Percentiles rank a stretch among this genome's conserved stretches.
Evolutionary conservation across 345 rosid species (phyloP).

Genomic region (Psidium friedrichsthalianum): DNA sequence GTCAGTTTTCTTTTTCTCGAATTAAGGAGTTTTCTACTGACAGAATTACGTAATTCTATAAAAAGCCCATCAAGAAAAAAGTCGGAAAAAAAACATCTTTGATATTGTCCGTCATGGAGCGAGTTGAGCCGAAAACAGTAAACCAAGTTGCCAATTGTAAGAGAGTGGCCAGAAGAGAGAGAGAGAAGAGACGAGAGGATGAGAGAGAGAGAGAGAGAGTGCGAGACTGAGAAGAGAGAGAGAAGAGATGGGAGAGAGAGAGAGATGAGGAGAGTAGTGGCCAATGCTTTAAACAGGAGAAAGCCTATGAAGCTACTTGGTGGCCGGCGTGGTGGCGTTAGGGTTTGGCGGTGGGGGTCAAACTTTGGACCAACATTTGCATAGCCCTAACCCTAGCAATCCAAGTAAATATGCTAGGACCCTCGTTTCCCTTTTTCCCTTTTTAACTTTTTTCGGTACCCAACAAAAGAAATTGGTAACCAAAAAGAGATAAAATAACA

Average conservation of each 20-base stretch:
- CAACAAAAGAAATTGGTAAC: not conserved
- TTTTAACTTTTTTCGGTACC: not conserved
- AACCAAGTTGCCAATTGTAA: not conserved
- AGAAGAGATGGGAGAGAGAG: too few species aligned
- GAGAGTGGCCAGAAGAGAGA: too few species aligned
- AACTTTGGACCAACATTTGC: not conserved
- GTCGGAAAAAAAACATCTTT: not conserved
- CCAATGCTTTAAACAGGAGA: not conserved
- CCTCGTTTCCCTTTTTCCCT: not conserved
- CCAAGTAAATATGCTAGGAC: not conserved
- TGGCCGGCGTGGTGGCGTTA: not conserved
- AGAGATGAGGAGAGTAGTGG: not conserved
- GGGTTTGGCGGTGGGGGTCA: not conserved
- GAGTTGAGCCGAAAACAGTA: not conserved
- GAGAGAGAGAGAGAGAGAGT: too few species aligned
- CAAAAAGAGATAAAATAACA: not conserved
- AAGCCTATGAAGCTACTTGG: not conserved
- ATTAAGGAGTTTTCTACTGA: not conserved
- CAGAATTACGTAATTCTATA: not conserved
- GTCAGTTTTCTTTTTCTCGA: not conserved
- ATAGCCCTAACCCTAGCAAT: not conserved
- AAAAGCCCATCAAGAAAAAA: not conserved
- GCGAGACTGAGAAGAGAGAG: too few species aligned
- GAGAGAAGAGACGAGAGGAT: too few species aligned
- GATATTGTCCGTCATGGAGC: not conserved